These are phyloP conservation scores for Jaltomata sinuosa DNA, from an alignment of 257 asterid genomes.

Conservation along the genomic window DNA sequence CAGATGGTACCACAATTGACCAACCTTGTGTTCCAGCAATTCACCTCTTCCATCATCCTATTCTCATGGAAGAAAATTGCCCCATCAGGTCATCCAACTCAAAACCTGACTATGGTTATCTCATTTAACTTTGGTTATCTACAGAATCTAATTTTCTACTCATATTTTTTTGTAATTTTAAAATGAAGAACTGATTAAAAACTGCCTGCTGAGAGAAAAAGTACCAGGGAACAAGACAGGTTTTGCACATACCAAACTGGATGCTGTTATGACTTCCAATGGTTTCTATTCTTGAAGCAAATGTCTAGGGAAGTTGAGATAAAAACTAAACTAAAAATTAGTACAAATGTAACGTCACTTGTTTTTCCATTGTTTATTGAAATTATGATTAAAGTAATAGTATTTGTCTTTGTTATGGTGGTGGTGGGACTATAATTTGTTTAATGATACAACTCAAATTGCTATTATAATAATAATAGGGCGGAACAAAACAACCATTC, in stretches of 20 bases:
- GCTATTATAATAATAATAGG: slow-evolving; percentile 22
- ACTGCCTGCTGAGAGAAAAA: slow-evolving; percentile 16
- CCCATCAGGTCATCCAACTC: slow-evolving; percentile 32
- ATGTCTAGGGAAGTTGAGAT: slow-evolving; percentile 9
- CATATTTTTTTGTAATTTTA: background rate
- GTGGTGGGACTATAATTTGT: slow-evolving; percentile 14
- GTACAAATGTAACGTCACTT: background rate
- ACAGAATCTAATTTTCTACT: background rate
- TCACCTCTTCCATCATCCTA: slow-evolving; percentile 50
- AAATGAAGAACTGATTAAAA: background rate
- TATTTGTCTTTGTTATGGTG: slow-evolving; percentile 12
- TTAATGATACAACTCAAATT: slow-evolving; percentile 8
- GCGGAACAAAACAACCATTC: slow-evolving; percentile 55
- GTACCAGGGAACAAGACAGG: slow-evolving; percentile 8
- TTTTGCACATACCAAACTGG: slow-evolving; percentile 8
- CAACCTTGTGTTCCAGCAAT: slow-evolving; percentile 21
- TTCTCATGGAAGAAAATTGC: slow-evolving; percentile 17
- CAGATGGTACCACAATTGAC: slow-evolving; percentile 16
- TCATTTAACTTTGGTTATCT: background rate
- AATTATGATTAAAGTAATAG: slow-evolving; percentile 14
- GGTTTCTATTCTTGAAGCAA: slow-evolving; percentile 11
- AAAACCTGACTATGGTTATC: slow-evolving; percentile 5
- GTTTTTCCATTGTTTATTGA: slow-evolving; percentile 3
- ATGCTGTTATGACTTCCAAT: slow-evolving; percentile 16
- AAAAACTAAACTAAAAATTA: slow-evolving; percentile 3